Conservation (phyloP, 2,329 filamentous ascomycete genomes). For the Ustilaginoidea virens region DNA sequence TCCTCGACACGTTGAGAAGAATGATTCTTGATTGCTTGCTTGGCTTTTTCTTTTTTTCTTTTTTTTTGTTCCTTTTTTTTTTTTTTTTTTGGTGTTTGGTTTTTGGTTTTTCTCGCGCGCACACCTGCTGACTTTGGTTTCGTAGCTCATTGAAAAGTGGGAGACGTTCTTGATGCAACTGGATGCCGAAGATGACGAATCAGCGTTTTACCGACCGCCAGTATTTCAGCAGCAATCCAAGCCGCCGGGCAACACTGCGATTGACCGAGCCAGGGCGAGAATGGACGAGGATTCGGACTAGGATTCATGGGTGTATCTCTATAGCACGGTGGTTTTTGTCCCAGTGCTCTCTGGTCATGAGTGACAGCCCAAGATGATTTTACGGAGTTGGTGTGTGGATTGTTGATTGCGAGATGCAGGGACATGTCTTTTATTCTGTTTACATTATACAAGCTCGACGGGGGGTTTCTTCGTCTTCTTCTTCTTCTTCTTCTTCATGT, state of each 20-base stretch:
- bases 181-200: constrained; percentile 79
- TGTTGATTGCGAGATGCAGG: constrained; percentile 8
- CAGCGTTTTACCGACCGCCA: constrained; percentile 48
- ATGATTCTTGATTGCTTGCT: too few species aligned
- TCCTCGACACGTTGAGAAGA: too few species aligned
- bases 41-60: too few species aligned
- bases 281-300: constrained; percentile 44
- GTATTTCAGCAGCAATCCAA: constrained; percentile 36
- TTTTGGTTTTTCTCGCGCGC: not conserved
- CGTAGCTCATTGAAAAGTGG: constrained; percentile 69
- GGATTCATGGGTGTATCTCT: constrained; percentile 7
- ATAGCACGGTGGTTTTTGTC: not conserved
- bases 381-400: constrained; percentile 1
- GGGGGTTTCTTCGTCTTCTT: too few species aligned
- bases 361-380: constrained; percentile 6
- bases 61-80: too few species aligned
- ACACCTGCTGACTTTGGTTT: constrained; percentile 5
- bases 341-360: constrained; percentile 1
- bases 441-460: constrained; percentile 20
- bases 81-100: too few species aligned
- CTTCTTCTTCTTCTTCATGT: too few species aligned
- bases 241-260: constrained; percentile 39
- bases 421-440: constrained; percentile 9
- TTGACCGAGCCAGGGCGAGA: constrained; percentile 41
- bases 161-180: constrained; percentile 95